Evolutionary conservation across 2,329 filamentous ascomycete genomes (phyloP).

Genomic region (Botrytis medusae): DNA sequence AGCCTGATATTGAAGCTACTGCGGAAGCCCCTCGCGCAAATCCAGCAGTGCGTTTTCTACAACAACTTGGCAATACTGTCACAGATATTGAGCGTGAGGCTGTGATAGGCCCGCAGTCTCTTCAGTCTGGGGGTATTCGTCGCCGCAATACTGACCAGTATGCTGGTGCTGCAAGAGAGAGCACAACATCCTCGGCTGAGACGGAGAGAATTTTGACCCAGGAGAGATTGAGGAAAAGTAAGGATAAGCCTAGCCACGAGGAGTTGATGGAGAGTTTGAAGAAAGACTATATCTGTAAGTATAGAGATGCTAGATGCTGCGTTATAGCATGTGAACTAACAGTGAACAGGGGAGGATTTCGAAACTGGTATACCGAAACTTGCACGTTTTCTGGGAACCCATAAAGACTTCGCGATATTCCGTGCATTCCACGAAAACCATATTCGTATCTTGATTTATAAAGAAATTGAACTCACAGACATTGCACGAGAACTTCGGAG

Average conservation of each 20-base stretch:
- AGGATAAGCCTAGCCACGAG: neutral
- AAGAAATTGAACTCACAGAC: neutral
- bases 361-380: neutral
- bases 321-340: neutral
- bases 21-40: neutral
- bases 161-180: neutral
- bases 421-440: neutral
- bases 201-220: neutral
- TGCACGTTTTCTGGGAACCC: neutral
- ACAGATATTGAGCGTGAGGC: neutral
- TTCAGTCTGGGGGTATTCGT: neutral
- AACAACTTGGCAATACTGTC: neutral
- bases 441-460: neutral
- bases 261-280: neutral
- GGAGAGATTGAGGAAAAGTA: neutral
- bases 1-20: neutral
- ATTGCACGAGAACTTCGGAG: neutral
- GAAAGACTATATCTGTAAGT: neutral
- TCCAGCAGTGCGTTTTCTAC: neutral
- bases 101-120: neutral
- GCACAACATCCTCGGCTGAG: neutral
- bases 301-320: neutral
- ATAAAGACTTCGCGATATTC: neutral
- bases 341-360: neutral
- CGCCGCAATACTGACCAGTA: neutral